A percentile compares a stretch with the other conserved stretches of the same genome.
phyloP scores from a whole-genome alignment of 306 rosid genomes.

The Senna siamea region DNA sequence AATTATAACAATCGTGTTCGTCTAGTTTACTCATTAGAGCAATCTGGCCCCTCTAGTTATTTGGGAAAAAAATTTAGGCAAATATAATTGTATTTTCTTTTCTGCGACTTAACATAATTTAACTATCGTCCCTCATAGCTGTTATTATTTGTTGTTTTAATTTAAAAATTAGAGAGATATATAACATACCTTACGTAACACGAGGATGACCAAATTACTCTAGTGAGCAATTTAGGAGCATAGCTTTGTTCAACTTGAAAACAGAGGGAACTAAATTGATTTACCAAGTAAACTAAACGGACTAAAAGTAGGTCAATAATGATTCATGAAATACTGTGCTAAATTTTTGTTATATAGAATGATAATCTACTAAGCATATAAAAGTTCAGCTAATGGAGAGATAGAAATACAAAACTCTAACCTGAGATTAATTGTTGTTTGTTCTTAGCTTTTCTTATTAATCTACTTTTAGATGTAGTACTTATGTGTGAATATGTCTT shows the following conservation, averaged over 20 bases:
- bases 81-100: too few relatives aligned
- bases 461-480: background rate
- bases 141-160: background rate
- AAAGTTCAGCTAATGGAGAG: background rate
- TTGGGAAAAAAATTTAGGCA: background rate
- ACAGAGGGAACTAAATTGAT: background rate
- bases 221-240: background rate
- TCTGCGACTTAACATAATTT: background rate
- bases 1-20: background rate
- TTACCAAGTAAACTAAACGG: background rate
- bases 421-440: background rate
- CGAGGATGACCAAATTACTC: background rate
- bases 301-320: too few relatives aligned
- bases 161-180: background rate
- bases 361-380: background rate
- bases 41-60: too few relatives aligned
- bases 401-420: background rate
- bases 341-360: background rate
- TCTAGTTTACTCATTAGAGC: background rate
- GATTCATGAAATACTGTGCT: background rate
- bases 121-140: background rate
- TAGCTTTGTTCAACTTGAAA: background rate
- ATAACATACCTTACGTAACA: background rate
- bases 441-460: background rate
- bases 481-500: background rate